Evolutionary conservation across 371 early-diverging fungal genomes (phyloP).

Genomic region (Rhizomucor miehei): DNA sequence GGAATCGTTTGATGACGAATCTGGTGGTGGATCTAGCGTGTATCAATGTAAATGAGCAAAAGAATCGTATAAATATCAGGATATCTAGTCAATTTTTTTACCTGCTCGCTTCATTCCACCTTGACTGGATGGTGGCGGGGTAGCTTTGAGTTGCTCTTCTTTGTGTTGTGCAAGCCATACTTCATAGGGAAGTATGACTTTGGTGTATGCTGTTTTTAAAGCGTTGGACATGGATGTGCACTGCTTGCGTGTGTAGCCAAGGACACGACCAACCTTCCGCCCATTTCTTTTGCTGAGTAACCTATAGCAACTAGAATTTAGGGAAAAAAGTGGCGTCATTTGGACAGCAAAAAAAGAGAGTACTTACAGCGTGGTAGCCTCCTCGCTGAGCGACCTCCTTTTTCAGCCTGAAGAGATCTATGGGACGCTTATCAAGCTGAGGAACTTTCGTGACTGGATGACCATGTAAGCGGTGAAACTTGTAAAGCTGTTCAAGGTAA

Average conservation of each 20-base stretch:
- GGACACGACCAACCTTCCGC: slow-evolving; percentile 79
- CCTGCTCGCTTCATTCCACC: slow-evolving; percentile 4
- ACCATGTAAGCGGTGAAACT: slow-evolving; percentile 82
- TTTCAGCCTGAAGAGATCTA: slow-evolving; percentile 83
- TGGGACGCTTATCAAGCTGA: slow-evolving; percentile 77
- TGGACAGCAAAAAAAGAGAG: neutral
- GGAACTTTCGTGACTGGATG: slow-evolving; percentile 75
- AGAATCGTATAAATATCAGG: too few species aligned
- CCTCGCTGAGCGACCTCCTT: slow-evolving; percentile 81
- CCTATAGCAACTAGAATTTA: slow-evolving; percentile 35
- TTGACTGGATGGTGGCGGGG: neutral
- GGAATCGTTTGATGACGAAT: too few species aligned
- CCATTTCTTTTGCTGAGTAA: slow-evolving; percentile 85
- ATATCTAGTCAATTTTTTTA: too few species aligned
- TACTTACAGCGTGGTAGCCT: slow-evolving; percentile 69
- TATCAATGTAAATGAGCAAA: too few species aligned
- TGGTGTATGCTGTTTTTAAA: slow-evolving; percentile 74
- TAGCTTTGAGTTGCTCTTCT: slow-evolving; percentile 8
- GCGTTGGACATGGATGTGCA: slow-evolving; percentile 85
- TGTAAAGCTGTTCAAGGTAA: slow-evolving; percentile 87
- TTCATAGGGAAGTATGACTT: slow-evolving; percentile 87
- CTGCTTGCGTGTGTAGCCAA: slow-evolving; percentile 75
- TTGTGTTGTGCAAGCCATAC: slow-evolving; percentile 61
- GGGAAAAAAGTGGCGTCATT: too few species aligned
- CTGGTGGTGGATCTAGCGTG: too few species aligned